Conservation (phyloP, 2,329 filamentous ascomycete species). For the Paraphaeosphaeria sporulosa region DNA sequence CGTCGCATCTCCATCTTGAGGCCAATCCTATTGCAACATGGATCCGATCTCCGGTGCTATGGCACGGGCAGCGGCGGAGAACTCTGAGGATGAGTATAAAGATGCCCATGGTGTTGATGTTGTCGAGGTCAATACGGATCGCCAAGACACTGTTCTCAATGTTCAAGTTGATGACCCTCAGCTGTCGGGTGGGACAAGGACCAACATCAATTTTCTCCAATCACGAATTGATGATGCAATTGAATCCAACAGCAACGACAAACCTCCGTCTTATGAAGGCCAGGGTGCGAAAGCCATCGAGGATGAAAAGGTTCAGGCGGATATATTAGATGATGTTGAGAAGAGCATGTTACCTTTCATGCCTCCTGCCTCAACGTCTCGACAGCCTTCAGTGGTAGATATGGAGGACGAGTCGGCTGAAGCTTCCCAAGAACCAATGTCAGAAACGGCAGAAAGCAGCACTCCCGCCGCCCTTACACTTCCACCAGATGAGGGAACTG, state of each 20-base stretch:
- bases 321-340: conserved; percentile 24
- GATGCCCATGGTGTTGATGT: conserved; percentile 18
- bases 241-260: conserved; percentile 8
- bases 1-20: not conserved
- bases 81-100: not conserved
- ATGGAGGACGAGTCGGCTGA: not conserved
- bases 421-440: not conserved
- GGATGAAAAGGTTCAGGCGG: conserved; percentile 5
- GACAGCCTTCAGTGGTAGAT: not conserved
- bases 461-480: not conserved
- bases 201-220: not conserved
- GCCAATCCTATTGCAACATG: not conserved
- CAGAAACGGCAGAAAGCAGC: not conserved
- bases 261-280: not conserved
- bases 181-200: not conserved
- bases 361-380: conserved; percentile 15
- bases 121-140: conserved; percentile 21
- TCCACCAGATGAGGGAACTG: not conserved
- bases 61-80: conserved; percentile 8
- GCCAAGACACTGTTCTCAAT: conserved; percentile 6
- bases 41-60: conserved; percentile 1
- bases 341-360: conserved; percentile 24
- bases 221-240: conserved; percentile 1
- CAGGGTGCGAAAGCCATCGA: not conserved
- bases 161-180: not conserved